Conservation (phyloP, 768 basidiomycete species). For the Artomyces pyxidatus region DNA sequence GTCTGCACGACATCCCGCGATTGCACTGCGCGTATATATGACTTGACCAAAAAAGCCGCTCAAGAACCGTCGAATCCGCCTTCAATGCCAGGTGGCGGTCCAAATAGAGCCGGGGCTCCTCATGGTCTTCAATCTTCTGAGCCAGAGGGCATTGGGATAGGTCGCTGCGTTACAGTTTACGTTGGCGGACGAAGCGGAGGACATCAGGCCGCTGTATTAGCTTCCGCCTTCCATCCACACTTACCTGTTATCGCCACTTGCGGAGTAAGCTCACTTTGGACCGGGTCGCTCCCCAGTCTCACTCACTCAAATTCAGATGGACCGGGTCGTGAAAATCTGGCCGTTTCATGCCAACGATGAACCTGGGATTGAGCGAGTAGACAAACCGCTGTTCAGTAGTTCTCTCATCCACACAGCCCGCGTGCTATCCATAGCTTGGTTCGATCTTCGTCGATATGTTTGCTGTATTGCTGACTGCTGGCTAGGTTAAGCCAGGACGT, state of each 20-base stretch:
- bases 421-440: slow-evolving; percentile 62
- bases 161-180: slow-evolving; percentile 55
- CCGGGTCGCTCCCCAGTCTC: too few species aligned
- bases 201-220: slow-evolving; percentile 60
- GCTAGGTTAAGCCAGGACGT: slow-evolving; percentile 16
- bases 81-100: slow-evolving; percentile 45
- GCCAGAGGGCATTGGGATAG: slow-evolving; percentile 48
- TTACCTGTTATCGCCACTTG: slow-evolving; percentile 68
- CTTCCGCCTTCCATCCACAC: slow-evolving; percentile 59
- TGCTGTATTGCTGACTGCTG: background rate
- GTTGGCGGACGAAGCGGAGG: slow-evolving; percentile 69
- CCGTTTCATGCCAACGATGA: slow-evolving; percentile 33
- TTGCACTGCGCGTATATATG: slow-evolving; percentile 61
- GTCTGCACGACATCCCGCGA: slow-evolving; percentile 71
- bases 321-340: slow-evolving; percentile 75
- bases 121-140: slow-evolving; percentile 59
- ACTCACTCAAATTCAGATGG: slow-evolving; percentile 40
- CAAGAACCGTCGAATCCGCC: slow-evolving; percentile 37
- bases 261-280: slow-evolving; percentile 66
- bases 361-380: slow-evolving; percentile 45
- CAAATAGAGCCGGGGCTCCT: slow-evolving; percentile 57
- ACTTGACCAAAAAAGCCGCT: slow-evolving; percentile 35
- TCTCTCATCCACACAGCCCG: slow-evolving; percentile 56
- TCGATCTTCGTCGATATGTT: slow-evolving; percentile 4
- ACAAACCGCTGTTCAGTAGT: slow-evolving; percentile 72